A percentile compares a stretch with the other conserved stretches of the same genome.
These are phyloP conservation scores for Boletus reticulatus DNA, from an alignment of 768 basidiomycete species.

Conservation along the genomic window DNA sequence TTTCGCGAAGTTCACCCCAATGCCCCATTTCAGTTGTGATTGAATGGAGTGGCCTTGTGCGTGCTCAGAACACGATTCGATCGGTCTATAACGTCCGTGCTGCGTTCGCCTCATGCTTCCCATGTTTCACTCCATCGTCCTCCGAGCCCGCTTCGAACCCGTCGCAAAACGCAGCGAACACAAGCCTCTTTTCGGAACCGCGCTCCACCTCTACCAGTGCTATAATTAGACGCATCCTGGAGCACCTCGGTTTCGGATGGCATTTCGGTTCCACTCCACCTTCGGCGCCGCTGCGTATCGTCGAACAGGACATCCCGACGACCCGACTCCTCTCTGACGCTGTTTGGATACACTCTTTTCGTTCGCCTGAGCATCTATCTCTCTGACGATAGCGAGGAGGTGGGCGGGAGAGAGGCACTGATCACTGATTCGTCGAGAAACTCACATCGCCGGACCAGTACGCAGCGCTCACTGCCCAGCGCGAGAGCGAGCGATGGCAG, in stretches of 20 bases:
- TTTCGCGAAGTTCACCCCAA: too few species aligned
- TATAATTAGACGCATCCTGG: conserved; percentile 37
- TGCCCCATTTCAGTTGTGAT: too few species aligned
- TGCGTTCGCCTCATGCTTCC: conserved; percentile 56
- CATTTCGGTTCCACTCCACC: conserved; percentile 64
- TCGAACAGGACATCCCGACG: conserved; percentile 34
- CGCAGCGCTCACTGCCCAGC: conserved; percentile 29
- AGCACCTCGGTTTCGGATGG: conserved; percentile 52
- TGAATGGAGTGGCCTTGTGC: too few species aligned
- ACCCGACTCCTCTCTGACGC: conserved; percentile 41
- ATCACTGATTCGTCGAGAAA: conserved; percentile 38
- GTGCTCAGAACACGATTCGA: too few species aligned
- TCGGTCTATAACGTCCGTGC: conserved; percentile 46
- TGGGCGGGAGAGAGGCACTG: conserved; percentile 23
- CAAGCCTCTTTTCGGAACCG: conserved; percentile 21
- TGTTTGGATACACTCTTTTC: conserved; percentile 69
- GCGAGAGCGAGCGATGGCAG: conserved; percentile 26
- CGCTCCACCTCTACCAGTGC: conserved; percentile 17
- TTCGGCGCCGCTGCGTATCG: conserved; percentile 36
- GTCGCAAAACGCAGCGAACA: background rate
- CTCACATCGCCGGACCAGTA: conserved; percentile 43
- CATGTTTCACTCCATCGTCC: conserved; percentile 49
- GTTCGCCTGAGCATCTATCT: conserved; percentile 61
- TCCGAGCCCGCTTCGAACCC: conserved; percentile 25
- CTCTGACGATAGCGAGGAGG: conserved; percentile 52